Conservation (phyloP, 2,329 filamentous ascomycete genomes). For the Phyllosticta paracitricarpa region DNA sequence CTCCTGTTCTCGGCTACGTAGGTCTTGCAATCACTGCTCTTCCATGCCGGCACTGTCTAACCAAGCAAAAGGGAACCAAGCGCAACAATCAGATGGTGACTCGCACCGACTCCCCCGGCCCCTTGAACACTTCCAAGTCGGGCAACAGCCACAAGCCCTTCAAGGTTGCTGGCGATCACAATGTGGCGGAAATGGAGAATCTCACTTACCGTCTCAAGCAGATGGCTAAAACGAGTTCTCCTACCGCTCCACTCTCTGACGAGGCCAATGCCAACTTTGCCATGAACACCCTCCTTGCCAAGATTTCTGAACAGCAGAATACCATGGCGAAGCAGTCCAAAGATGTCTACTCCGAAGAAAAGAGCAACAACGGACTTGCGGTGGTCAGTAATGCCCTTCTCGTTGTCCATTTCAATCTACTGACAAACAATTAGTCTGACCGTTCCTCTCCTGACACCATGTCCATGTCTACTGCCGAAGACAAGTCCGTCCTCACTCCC, state of each 20-base stretch:
- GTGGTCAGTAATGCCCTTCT: background rate
- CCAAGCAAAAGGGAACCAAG: slow-evolving; percentile 25
- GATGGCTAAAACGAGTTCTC: slow-evolving; percentile 4
- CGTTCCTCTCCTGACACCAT: background rate
- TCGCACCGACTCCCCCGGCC: slow-evolving; percentile 15
- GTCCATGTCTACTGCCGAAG: background rate
- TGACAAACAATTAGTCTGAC: background rate
- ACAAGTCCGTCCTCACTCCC: background rate
- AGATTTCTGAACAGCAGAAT: slow-evolving; percentile 54
- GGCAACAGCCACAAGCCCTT: slow-evolving; percentile 17
- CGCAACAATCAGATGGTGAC: slow-evolving; percentile 14
- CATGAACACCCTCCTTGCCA: slow-evolving; percentile 59
- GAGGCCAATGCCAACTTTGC: slow-evolving; percentile 4
- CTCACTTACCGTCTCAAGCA: slow-evolving; percentile 8
- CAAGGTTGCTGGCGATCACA: slow-evolving; percentile 14
- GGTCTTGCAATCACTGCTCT: slow-evolving; percentile 15
- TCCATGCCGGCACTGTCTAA: slow-evolving; percentile 14
- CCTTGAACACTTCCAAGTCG: slow-evolving; percentile 28
- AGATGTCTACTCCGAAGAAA: background rate
- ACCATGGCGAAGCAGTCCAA: slow-evolving; percentile 5
- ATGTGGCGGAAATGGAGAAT: slow-evolving; percentile 37
- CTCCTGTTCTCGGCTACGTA: slow-evolving; percentile 24
- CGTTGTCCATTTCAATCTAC: background rate
- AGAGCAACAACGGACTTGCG: background rate
- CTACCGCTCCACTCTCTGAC: slow-evolving; percentile 1